phyloP scores from a whole-genome alignment of 192 early-diverging fungal genomes.

The Linnemannia schmuckeri region DNA sequence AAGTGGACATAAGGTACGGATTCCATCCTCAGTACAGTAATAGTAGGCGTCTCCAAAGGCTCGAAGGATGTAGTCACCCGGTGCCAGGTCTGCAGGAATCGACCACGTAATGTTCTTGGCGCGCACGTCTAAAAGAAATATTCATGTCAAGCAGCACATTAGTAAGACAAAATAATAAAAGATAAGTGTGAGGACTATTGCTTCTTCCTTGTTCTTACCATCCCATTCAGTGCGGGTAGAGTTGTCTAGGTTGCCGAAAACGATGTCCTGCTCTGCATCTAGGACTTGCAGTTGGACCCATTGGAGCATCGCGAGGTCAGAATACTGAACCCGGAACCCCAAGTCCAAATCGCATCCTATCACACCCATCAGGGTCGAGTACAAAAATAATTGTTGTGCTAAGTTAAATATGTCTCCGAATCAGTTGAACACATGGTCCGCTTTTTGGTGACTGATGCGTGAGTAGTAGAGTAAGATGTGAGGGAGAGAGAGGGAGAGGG shows the following conservation, averaged over 20 bases:
- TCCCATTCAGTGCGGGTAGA: conserved; percentile 39
- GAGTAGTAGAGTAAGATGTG: background rate
- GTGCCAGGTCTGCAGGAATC: conserved; percentile 20
- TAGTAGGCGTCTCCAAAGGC: conserved; percentile 38
- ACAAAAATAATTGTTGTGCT: background rate
- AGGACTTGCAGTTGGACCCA: conserved; percentile 49
- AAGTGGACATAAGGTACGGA: conserved; percentile 15
- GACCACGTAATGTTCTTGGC: conserved; percentile 35
- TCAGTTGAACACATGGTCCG: background rate
- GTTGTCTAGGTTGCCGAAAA: conserved; percentile 29
- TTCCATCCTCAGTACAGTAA: conserved; percentile 8
- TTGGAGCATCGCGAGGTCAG: conserved; percentile 34
- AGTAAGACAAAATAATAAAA: background rate
- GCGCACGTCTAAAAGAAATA: conserved; percentile 9
- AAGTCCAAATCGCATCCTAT: conserved; percentile 37
- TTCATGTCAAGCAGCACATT: background rate
- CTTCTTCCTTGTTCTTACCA: conserved; percentile 6
- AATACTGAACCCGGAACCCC: conserved; percentile 47
- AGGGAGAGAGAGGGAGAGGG: background rate
- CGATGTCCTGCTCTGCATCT: background rate
- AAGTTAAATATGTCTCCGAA: background rate
- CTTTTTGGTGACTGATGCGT: background rate
- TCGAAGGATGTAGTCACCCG: conserved; percentile 29
- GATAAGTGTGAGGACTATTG: background rate
- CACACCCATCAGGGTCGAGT: background rate